These are phyloP conservation scores for Maudiozyma turicensis DNA, from an alignment of 805 yeast species.

Conservation along the genomic window DNA sequence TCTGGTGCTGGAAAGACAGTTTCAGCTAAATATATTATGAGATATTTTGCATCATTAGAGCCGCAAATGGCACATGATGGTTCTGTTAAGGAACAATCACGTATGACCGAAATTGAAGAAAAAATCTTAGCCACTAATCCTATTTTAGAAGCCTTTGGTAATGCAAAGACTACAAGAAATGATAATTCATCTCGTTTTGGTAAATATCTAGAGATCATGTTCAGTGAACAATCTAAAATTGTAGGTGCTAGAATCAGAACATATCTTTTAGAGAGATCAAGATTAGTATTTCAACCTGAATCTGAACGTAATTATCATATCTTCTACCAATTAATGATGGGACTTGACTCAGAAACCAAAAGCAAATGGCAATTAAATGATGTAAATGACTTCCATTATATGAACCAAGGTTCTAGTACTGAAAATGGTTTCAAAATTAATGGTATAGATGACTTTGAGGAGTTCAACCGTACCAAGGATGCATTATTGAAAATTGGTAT, in stretches of 20 bases:
- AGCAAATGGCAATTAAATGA: constrained; percentile 48
- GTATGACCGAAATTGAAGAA: constrained; percentile 83
- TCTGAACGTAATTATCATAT: constrained; percentile 91
- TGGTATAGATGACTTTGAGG: constrained; percentile 74
- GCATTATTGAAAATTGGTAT: constrained; percentile 79
- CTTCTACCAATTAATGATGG: constrained; percentile 80
- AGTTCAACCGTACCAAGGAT: constrained; percentile 62
- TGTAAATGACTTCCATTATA: constrained; percentile 65
- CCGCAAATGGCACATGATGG: constrained; percentile 23
- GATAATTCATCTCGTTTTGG: constrained; percentile 95
- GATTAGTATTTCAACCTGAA: constrained; percentile 86
- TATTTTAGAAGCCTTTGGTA: constrained; percentile 83
- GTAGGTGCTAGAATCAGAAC: constrained; percentile 94
- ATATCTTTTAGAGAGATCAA: constrained; percentile 82
- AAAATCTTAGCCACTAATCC: constrained; percentile 96
- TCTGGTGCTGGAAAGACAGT: constrained; percentile 99
- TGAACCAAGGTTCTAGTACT: constrained; percentile 76
- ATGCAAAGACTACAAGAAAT: constrained; percentile 87
- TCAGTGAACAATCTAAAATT: constrained; percentile 65
- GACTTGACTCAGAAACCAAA: constrained; percentile 47
- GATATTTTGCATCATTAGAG: constrained; percentile 94
- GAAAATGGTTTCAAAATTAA: constrained; percentile 37
- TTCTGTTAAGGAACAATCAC: constrained; percentile 30
- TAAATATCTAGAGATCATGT: constrained; percentile 83
- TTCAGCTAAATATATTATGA: constrained; percentile 93